phyloP scores from a whole-genome alignment of 768 basidiomycete species.

The Clitopilus hobsonii region DNA sequence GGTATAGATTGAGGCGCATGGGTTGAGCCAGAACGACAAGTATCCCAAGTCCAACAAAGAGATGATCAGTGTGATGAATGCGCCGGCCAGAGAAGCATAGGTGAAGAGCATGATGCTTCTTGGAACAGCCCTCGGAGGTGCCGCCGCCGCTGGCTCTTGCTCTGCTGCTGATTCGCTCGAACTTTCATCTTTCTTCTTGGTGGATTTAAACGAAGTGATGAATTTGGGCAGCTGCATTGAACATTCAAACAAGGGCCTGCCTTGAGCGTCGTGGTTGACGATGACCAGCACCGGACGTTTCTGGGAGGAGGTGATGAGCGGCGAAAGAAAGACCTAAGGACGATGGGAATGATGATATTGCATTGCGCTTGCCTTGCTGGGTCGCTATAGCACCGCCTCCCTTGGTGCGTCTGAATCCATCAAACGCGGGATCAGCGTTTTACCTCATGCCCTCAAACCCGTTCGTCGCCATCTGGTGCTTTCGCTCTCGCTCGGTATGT shows the following conservation, averaged over 20 bases:
- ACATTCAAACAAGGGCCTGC: conserved; percentile 1
- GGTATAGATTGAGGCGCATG: conserved; percentile 23
- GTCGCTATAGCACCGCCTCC: conserved; percentile 5
- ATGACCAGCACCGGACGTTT: conserved; percentile 24
- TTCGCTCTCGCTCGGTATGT: too few relatives aligned
- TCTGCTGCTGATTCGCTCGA: neutral
- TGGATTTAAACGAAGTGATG: neutral
- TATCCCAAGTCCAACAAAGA: conserved; percentile 29
- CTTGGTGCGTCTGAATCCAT: neutral
- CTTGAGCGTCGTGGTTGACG: conserved; percentile 8
- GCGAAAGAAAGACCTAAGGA: neutral
- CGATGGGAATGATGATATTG: neutral
- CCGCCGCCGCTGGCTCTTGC: neutral
- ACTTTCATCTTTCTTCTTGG: neutral
- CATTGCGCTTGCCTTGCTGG: neutral
- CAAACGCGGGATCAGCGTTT: neutral
- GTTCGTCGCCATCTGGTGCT: neutral
- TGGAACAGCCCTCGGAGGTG: conserved; percentile 12
- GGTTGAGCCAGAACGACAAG: conserved; percentile 28
- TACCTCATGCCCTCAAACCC: neutral
- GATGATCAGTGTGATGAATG: conserved; percentile 21
- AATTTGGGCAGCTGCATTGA: conserved; percentile 10
- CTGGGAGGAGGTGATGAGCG: conserved; percentile 9
- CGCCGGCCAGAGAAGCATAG: conserved; percentile 17
- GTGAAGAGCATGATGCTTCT: conserved; percentile 23